These are phyloP conservation scores for Coleophoma eucalyptorum DNA, from an alignment of 2,329 filamentous ascomycete genomes.

Conservation along the genomic window DNA sequence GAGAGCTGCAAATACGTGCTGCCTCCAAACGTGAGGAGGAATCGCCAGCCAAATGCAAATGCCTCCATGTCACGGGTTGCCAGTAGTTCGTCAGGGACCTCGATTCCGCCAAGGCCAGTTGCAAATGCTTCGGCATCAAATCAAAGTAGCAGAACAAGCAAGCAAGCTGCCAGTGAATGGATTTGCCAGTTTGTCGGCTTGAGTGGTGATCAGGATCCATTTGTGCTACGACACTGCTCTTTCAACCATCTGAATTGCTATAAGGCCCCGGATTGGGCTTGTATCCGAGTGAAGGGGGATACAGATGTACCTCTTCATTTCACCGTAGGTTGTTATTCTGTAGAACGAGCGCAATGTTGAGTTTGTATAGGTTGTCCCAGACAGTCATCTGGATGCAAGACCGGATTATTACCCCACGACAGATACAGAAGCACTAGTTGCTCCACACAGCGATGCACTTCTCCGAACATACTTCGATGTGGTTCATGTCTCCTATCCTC, in stretches of 20 bases:
- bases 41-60: conserved; percentile 9
- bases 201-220: conserved; percentile 22
- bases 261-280: conserved; percentile 18
- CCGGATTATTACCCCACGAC: conserved; percentile 18
- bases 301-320: conserved; percentile 17
- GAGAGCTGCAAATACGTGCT: conserved; percentile 20
- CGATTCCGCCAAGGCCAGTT: conserved; percentile 5
- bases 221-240: conserved; percentile 20
- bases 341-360: not conserved
- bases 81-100: conserved; percentile 9
- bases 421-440: conserved; percentile 17
- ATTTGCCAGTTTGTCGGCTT: conserved; percentile 21
- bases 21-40: conserved; percentile 17
- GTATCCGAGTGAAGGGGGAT: conserved; percentile 17
- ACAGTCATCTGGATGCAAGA: conserved; percentile 17
- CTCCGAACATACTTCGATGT: conserved; percentile 20
- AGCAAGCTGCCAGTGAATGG: conserved; percentile 8
- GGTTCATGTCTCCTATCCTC: conserved; percentile 18
- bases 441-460: conserved; percentile 11
- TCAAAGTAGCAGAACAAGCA: not conserved
- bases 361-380: conserved; percentile 17
- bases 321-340: conserved; percentile 11
- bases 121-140: not conserved
- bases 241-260: conserved; percentile 23
- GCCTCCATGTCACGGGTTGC: conserved; percentile 5